Evolutionary conservation across 129 eudicot genomes (phyloP).

Genomic region (Helianthus tuberosus): DNA sequence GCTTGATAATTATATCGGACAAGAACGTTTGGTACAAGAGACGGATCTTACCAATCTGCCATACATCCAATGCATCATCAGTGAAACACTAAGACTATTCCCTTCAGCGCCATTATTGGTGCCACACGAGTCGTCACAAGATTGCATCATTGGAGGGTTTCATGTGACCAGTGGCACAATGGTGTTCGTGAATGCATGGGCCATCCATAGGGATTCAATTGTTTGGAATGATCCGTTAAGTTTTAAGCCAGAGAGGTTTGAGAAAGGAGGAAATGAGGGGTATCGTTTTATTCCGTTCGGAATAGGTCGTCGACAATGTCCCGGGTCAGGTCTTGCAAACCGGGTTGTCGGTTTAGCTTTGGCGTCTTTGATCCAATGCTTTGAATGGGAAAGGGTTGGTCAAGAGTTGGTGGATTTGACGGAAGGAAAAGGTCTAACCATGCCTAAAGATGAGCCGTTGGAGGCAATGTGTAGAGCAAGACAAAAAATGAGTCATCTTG

Average conservation of each 20-base stretch:
- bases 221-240: slow-evolving; percentile 36
- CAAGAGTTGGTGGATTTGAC: slow-evolving; percentile 33
- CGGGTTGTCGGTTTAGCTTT: slow-evolving; percentile 24
- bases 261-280: slow-evolving; percentile 20
- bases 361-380: slow-evolving; percentile 45
- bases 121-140: slow-evolving; percentile 46
- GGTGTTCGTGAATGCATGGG: slow-evolving; percentile 47
- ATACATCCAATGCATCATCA: slow-evolving; percentile 35
- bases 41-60: slow-evolving; percentile 41
- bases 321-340: slow-evolving; percentile 34
- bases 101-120: slow-evolving; percentile 38
- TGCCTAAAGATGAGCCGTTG: slow-evolving; percentile 46
- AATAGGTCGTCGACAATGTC: slow-evolving; percentile 45
- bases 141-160: slow-evolving; percentile 46
- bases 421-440: slow-evolving; percentile 36
- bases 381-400: slow-evolving; percentile 47
- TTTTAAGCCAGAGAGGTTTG: slow-evolving; percentile 46
- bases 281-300: slow-evolving; percentile 41
- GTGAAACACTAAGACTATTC: slow-evolving; percentile 37
- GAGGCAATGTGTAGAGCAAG: slow-evolving; percentile 46
- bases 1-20: slow-evolving; percentile 32
- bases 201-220: slow-evolving; percentile 46
- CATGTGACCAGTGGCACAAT: slow-evolving; percentile 43
- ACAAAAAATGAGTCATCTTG: slow-evolving; percentile 30
- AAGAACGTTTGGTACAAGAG: slow-evolving; percentile 40